Conservation (phyloP, 75 land plant genomes). For the Ceratopteris richardii region DNA sequence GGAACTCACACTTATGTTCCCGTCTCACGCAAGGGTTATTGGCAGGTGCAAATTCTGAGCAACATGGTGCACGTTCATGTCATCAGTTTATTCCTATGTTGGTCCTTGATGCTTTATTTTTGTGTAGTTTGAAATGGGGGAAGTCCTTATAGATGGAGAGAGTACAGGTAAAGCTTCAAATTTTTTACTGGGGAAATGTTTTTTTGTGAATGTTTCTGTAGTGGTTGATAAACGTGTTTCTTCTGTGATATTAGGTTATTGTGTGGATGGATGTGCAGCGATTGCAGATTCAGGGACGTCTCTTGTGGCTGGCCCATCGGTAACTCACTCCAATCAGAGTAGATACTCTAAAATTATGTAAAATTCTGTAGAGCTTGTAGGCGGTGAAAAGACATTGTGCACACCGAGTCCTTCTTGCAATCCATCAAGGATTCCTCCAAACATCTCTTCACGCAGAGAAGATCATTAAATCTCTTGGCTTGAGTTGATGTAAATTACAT, state of each 20-base stretch:
- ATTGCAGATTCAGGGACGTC: slow-evolving; percentile 88
- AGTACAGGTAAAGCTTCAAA: slow-evolving; percentile 61
- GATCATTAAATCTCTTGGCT: no score
- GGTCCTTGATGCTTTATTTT: background rate
- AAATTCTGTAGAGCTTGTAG: slow-evolving; percentile 6
- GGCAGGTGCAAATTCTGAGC: slow-evolving; percentile 56
- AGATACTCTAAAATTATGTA: background rate
- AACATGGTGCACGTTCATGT: background rate
- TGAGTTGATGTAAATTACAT: no score
- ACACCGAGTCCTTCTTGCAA: background rate
- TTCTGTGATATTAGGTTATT: slow-evolving; percentile 40
- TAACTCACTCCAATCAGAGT: slow-evolving; percentile 14
- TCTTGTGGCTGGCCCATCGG: slow-evolving; percentile 72
- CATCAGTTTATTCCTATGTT: background rate
- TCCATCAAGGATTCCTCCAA: no score
- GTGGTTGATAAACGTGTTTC: background rate
- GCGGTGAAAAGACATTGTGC: background rate
- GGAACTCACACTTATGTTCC: slow-evolving; percentile 76
- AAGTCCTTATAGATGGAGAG: slow-evolving; percentile 43
- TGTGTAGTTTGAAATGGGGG: slow-evolving; percentile 77
- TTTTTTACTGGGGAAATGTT: no score
- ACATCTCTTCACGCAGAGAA: no score
- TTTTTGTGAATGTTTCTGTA: background rate
- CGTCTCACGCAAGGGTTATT: slow-evolving; percentile 71
- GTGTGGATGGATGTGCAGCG: slow-evolving; percentile 68